phyloP scores from a whole-genome alignment of 345 rosid genomes.

The Murraya koenigii region DNA sequence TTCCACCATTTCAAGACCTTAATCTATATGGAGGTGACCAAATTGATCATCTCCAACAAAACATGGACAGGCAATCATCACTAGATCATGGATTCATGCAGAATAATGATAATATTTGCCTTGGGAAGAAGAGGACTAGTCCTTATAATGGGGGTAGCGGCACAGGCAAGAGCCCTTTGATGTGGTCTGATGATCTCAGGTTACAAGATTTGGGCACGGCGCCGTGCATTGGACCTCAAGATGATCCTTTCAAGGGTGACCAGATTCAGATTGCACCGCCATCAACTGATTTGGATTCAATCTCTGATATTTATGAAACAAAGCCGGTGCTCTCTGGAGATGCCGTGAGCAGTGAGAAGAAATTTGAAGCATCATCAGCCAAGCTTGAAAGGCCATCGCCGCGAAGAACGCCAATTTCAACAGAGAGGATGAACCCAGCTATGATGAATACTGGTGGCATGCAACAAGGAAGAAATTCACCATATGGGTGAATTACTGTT shows the following conservation, averaged over 20 bases:
- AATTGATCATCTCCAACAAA: slow-evolving; percentile 43
- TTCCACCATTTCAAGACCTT: slow-evolving; percentile 91
- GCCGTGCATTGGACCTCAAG: slow-evolving; percentile 40
- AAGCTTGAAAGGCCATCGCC: slow-evolving; percentile 72
- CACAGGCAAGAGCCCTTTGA: slow-evolving; percentile 66
- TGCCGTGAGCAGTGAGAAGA: slow-evolving; percentile 42
- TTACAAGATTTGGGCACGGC: slow-evolving; percentile 47
- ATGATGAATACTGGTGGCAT: slow-evolving; percentile 43
- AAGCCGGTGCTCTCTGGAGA: slow-evolving; percentile 64
- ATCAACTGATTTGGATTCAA: slow-evolving; percentile 53
- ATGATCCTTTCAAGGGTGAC: slow-evolving; percentile 33
- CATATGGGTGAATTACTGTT: slow-evolving; percentile 42
- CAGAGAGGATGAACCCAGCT: slow-evolving; percentile 47
- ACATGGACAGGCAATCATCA: slow-evolving; percentile 56
- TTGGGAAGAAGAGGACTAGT: slow-evolving; percentile 69
- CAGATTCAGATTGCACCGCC: slow-evolving; percentile 54
- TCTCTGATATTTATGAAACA: slow-evolving; percentile 71
- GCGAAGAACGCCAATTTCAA: slow-evolving; percentile 49
- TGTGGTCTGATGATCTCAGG: slow-evolving; percentile 81
- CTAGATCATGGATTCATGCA: slow-evolving; percentile 43
- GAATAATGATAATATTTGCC: slow-evolving; percentile 42
- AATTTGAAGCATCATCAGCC: slow-evolving; percentile 32
- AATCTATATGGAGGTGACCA: slow-evolving; percentile 72
- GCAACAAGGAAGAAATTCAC: slow-evolving; percentile 60
- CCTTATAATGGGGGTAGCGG: slow-evolving; percentile 50